Evolutionary conservation across 768 basidiomycete genomes (phyloP), one percentile per base, ranked within the genome.

Genomic region (Asterophora lycoperdoides): DNA sequence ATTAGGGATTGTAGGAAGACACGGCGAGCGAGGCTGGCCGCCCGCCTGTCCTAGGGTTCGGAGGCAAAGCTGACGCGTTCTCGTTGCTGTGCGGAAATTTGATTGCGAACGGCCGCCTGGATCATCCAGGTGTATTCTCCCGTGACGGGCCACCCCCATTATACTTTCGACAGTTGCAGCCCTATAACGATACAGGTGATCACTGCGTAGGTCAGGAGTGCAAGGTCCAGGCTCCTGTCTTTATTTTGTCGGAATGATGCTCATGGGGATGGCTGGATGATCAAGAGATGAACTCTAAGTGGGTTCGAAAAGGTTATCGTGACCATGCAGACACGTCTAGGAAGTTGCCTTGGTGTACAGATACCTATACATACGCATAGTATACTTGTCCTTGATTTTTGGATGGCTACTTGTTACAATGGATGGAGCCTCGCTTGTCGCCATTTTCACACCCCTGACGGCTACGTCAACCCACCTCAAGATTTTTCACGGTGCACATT

Each of bases 111-210:
- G 69, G 65, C 11, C 57, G 73, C 34, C 46, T 66, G 51, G 74
- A 76, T 53, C n/a, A n/a, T n/a, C n/a, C 63, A 74, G 5, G 72
- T 76, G 6, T 73, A 67, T 48, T 67, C 67, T 8, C 72, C 73
- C 1, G 70, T 70, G 41, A 69, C 71, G 8, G 70, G 70, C 15
- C 71, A 76, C 53, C 66, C 68, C 1, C 66, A 74, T 53, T 74
- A 76, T 49, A 58, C 56, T 15, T 63, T 71, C 34, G 60, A 61
- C 35, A 57, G 60, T 18, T 76, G 73, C 49, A 64, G 64, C 39
- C 67, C 70, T 6, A 62, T 74, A 10, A 64, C 66, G 20, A 62
- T 76, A 14, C 68, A 72, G 53, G 56, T 73, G 40, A 60, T 71
- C 23, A n/a, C 26, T 39, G 23, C 14, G 36, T 44, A 33, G 30